Evolutionary conservation across 148 eudicot species (phyloP), one percentile per base, ranked within the genome.

Genomic region (Heliamphora exappendiculata): DNA sequence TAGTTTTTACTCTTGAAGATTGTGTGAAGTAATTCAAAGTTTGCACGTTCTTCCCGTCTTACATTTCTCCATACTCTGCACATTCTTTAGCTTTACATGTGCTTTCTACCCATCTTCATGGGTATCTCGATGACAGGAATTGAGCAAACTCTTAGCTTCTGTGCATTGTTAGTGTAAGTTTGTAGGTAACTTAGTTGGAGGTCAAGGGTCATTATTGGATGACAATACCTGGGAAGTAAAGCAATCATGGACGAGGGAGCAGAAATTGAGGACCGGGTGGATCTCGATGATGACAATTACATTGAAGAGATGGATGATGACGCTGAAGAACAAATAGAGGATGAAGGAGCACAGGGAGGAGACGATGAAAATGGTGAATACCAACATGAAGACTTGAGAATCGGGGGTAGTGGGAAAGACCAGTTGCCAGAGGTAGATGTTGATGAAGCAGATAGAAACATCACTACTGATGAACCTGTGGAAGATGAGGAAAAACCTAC

Each of bases 261-360:
- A 37, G 98, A 92, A 81, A 83, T 85, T 81, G 97, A 92, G 87
- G 98, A 91, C 83, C 97, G 89, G 63, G 97, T 95, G 79, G 96
- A 95, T 87, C 91, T 92, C 66, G 97, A 95, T 68, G 98, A 95
- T 76, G 98, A 95, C 82, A 87, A 95, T 67, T 91, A 91, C 82
- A 82, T 79, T 82, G 93, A 87, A 66, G 98, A 95, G 73, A 89
- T 90, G 57, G 97, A 94, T 51, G 97, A 92, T 42, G 97, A 93
- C 60, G 89, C 81, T 78, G 91, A 79, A 59, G 97, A 95, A 75
- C 92, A 84, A 41, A 74, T 81, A 65, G 97, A 92, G 82, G 93
- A 95, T 63, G 97, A 92, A 72, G 84, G 77, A 42, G 87, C 81
- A 51, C 89, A 77, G 68, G 89, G 72, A 65, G 79, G 31, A 24